Conservation (phyloP, 1,284 basidiomycete genomes). For the Erythrobasidium hasegawianum region DNA sequence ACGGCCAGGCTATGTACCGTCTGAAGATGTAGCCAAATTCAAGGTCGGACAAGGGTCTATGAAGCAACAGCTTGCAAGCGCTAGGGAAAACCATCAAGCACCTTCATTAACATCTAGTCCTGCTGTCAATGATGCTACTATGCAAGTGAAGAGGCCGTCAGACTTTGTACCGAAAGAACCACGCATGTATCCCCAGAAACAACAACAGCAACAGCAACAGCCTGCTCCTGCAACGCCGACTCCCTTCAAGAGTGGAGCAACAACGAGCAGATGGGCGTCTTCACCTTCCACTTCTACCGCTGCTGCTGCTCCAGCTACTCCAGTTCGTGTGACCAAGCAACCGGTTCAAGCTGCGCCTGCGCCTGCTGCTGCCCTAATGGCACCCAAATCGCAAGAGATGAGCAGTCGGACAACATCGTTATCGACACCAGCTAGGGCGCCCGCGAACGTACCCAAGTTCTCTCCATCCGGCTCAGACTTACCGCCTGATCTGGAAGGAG, state of each 20-base stretch:
- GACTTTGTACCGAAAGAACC: constrained; percentile 19
- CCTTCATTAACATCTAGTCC: background rate
- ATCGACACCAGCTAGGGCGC: background rate
- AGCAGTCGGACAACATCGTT: too few species aligned
- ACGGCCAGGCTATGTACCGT: constrained; percentile 21
- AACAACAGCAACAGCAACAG: constrained; percentile 1
- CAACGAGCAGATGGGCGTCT: constrained; percentile 2
- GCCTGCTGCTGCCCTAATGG: background rate
- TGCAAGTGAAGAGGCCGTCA: constrained; percentile 1
- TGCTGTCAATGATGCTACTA: background rate
- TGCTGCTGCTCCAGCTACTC: background rate
- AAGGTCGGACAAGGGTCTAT: constrained; percentile 23
- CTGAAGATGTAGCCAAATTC: constrained; percentile 32
- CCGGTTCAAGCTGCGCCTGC: too few species aligned
- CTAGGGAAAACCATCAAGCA: constrained; percentile 23
- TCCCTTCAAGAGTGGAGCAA: background rate
- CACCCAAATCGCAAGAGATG: background rate
- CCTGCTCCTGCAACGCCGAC: background rate
- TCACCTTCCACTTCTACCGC: constrained; percentile 6
- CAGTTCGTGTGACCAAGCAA: background rate
- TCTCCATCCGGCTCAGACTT: constrained; percentile 17
- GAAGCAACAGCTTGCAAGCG: constrained; percentile 11
- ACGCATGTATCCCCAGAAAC: background rate
- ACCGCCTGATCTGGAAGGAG: constrained; percentile 12
- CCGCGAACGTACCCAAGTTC: background rate